Evolutionary conservation across 495 filamentous ascomycete species (phyloP), one percentile per base, ranked within the genome.

Genomic region (Pyrenopolyporus hunteri): DNA sequence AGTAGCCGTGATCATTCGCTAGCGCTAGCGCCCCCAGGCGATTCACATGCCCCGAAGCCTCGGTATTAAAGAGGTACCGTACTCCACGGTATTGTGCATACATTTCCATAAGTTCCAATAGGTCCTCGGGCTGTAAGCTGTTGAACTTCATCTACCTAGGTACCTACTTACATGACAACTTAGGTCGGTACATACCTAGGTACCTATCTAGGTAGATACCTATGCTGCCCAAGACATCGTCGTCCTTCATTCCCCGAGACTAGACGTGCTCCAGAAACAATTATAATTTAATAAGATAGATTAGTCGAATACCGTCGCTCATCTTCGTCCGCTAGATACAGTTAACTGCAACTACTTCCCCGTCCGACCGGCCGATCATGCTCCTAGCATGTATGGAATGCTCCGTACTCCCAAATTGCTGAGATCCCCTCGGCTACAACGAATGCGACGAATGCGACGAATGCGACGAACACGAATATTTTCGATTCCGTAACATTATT

Each of bases 31-130:
- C 7, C 39, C 26, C 7, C 11, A 59, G 26, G 22, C 25, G 29
- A 47, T 58, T 58, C 53, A 64, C 59, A 63, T 63, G 59, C 40
- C 33, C 23, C 40, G 19, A 52, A 63, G 35, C 60, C 60, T 64
- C 60, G 60, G 60, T 54, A 52, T 52, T 52, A 45, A 31, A 7
- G 26, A 20, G 42, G 13, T 33, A 33, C 17, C 36, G 17, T 20
- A 11, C 40, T 23, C 23, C 23, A 16, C 6, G 14, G 20, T n/a
- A n/a, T n/a, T n/a, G n/a, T n/a, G n/a, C n/a, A n/a, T n/a, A n/a
- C n/a, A n/a, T n/a, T n/a, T n/a, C n/a, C n/a, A n/a, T n/a, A n/a
- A n/a, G n/a, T n/a, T n/a, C n/a, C n/a, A n/a, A n/a, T n/a, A n/a
- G n/a, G n/a, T n/a, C n/a, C n/a, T n/a, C n/a, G n/a, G n/a, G n/a